Percentiles rank a stretch among this genome's conserved stretches.
These are phyloP conservation scores for Parasitella parasitica DNA, from an alignment of 371 early-diverging fungal species.

Conservation along the genomic window DNA sequence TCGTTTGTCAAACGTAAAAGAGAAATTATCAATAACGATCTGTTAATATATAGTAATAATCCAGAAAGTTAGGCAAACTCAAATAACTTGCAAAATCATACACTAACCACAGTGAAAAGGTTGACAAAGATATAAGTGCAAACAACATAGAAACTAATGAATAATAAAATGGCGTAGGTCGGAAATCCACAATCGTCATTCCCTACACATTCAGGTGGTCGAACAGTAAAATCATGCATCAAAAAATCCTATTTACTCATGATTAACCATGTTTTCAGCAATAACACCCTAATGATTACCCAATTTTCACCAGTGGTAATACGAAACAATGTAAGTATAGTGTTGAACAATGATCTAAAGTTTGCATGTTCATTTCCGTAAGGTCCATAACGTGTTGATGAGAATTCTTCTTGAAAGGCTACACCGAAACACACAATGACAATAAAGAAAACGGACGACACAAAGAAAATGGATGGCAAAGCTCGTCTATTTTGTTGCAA, in stretches of 20 bases:
- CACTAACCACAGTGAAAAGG: slow-evolving; percentile 47
- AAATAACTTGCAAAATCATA: neutral
- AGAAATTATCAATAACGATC: slow-evolving; percentile 58
- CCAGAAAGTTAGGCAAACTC: too few species aligned
- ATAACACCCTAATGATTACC: slow-evolving; percentile 18
- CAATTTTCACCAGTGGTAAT: slow-evolving; percentile 62
- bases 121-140: slow-evolving; percentile 59
- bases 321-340: slow-evolving; percentile 48
- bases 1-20: slow-evolving; percentile 54
- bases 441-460: slow-evolving; percentile 46
- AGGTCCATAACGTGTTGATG: slow-evolving; percentile 46
- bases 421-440: slow-evolving; percentile 50
- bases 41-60: slow-evolving; percentile 4
- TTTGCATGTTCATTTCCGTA: slow-evolving; percentile 51
- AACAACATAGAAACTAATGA: slow-evolving; percentile 50
- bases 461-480: slow-evolving; percentile 43
- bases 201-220: slow-evolving; percentile 38
- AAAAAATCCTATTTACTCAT: slow-evolving; percentile 38
- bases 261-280: neutral
- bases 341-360: slow-evolving; percentile 41
- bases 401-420: slow-evolving; percentile 51
- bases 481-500: slow-evolving; percentile 32
- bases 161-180: slow-evolving; percentile 35
- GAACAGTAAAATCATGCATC: slow-evolving; percentile 54
- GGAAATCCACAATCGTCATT: slow-evolving; percentile 52